These are phyloP conservation scores for Eremochloa ophiuroides DNA, from an alignment of 176 grass and related monocot species.

Conservation along the genomic window DNA sequence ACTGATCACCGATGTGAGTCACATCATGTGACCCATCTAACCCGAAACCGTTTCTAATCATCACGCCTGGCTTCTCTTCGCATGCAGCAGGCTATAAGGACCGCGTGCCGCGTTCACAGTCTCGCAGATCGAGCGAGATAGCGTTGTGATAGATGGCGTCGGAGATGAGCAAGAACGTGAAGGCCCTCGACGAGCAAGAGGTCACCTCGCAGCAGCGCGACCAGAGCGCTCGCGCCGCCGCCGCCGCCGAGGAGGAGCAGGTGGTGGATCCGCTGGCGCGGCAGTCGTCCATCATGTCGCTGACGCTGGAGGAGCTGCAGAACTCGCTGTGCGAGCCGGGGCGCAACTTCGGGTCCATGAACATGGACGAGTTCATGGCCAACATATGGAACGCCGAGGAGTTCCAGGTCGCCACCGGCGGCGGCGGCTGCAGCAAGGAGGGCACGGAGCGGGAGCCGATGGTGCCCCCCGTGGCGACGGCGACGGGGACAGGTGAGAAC, in stretches of 20 bases:
- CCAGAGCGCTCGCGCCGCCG: neutral
- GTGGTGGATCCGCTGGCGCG: constrained; percentile 27
- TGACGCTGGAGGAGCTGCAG: constrained; percentile 86
- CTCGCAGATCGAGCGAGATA: neutral
- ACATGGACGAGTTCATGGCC: constrained; percentile 97
- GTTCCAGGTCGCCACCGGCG: constrained; percentile 38
- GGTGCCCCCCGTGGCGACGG: neutral
- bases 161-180: constrained; percentile 37
- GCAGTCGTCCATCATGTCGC: constrained; percentile 67
- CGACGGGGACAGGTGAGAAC: neutral
- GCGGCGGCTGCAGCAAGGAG: neutral
- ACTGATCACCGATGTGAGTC: neutral
- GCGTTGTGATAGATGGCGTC: constrained; percentile 31
- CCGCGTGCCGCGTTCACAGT: neutral
- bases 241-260: neutral
- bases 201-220: constrained; percentile 64
- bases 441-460: neutral
- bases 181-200: constrained; percentile 48
- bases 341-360: constrained; percentile 89
- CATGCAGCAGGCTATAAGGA: neutral
- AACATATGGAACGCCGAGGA: constrained; percentile 98
- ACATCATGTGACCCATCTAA: neutral
- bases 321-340: constrained; percentile 72
- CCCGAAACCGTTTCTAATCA: neutral
- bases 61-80: neutral